Conservation (phyloP, 2,329 filamentous ascomycete species). For the Fusarium burgessii region DNA sequence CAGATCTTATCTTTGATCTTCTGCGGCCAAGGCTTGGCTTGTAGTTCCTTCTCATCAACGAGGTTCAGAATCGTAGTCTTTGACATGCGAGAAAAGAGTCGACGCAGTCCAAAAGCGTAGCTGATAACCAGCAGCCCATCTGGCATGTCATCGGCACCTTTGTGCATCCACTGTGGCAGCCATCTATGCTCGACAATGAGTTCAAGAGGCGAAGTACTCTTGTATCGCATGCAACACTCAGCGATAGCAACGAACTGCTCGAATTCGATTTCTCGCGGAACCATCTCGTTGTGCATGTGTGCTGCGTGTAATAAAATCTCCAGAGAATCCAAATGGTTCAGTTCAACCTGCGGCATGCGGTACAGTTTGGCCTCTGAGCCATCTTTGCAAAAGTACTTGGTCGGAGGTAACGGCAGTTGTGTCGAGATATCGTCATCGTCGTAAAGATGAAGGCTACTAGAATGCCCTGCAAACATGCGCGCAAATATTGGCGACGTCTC, state of each 20-base stretch:
- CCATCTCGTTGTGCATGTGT: conserved; percentile 60
- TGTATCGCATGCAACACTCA: conserved; percentile 62
- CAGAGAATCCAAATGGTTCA: conserved; percentile 56
- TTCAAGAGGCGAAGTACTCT: conserved; percentile 64
- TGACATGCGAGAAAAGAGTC: conserved; percentile 63
- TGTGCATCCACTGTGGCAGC: conserved; percentile 65
- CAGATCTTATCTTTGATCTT: conserved; percentile 62
- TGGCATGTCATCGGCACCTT: conserved; percentile 60
- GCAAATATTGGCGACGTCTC: conserved; percentile 66
- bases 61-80: conserved; percentile 63
- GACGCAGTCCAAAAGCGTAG: conserved; percentile 63
- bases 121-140: conserved; percentile 64
- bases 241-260: conserved; percentile 64
- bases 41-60: conserved; percentile 57
- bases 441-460: conserved; percentile 48
- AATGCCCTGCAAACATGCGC: conserved; percentile 57
- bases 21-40: conserved; percentile 60
- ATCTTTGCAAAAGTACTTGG: conserved; percentile 56
- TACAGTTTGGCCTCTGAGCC: conserved; percentile 61
- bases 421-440: conserved; percentile 54
- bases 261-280: conserved; percentile 62
- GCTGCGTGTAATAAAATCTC: conserved; percentile 64
- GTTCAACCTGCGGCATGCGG: conserved; percentile 65
- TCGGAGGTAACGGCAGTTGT: conserved; percentile 53
- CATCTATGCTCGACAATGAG: conserved; percentile 63